phyloP scores from a whole-genome alignment of 2,329 filamentous ascomycete genomes.

The Rosellinia necatrix region DNA sequence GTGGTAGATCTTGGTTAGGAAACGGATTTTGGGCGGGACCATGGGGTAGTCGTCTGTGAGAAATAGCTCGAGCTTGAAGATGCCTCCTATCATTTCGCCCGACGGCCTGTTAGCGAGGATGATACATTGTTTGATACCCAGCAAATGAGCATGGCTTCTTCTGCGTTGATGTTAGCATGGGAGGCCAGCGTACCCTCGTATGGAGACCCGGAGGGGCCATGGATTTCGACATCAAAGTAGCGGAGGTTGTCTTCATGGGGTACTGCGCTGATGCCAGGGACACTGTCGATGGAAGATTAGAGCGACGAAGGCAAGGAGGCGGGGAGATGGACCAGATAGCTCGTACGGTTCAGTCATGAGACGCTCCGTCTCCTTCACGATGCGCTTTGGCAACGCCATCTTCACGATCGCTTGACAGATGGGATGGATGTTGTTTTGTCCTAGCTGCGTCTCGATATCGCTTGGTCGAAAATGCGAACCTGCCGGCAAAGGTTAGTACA shows the following conservation, averaged over 20 bases:
- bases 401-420: constrained; percentile 7
- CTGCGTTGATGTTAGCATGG: background rate
- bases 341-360: constrained; percentile 93
- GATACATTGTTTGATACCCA: background rate
- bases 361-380: constrained; percentile 97
- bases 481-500: background rate
- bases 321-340: constrained; percentile 6
- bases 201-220: constrained; percentile 88
- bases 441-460: no score
- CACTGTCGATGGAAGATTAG: constrained; percentile 57
- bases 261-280: constrained; percentile 92
- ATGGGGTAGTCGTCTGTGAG: constrained; percentile 98
- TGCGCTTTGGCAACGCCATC: constrained; percentile 90
- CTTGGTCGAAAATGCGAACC: background rate
- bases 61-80: constrained; percentile 97
- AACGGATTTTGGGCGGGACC: constrained; percentile 97
- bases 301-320: background rate
- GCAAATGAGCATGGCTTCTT: background rate
- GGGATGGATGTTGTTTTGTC: background rate
- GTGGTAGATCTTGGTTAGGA: constrained; percentile 98
- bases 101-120: background rate
- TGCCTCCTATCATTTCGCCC: constrained; percentile 59
- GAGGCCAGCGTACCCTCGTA: constrained; percentile 79
- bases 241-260: constrained; percentile 97
- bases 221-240: constrained; percentile 97